Percentiles rank a stretch among this genome's conserved stretches.
Evolutionary conservation across 148 eudicot genomes (phyloP).

Genomic region (Camellia granthamiana): DNA sequence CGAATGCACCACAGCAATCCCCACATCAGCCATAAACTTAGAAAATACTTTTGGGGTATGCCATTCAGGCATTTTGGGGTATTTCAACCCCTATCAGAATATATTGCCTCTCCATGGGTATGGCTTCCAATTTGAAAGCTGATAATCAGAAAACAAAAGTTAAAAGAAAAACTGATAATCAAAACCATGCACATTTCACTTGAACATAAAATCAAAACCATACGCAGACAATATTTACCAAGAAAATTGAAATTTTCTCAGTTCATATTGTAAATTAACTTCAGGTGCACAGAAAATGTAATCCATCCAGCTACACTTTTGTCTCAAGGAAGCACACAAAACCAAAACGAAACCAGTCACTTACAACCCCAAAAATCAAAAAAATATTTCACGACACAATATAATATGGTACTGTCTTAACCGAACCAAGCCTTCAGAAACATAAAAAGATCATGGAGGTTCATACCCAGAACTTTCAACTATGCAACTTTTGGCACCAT

Average conservation of each 20-base stretch:
- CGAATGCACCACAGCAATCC: too few species aligned
- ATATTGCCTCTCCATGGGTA: too few species aligned
- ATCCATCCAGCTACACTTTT: background rate
- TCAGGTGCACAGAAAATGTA: background rate
- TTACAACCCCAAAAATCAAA: background rate
- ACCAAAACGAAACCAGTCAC: background rate
- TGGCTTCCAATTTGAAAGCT: too few species aligned
- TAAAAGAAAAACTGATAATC: too few species aligned
- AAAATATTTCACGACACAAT: background rate
- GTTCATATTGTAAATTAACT: background rate
- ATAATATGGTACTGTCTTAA: background rate
- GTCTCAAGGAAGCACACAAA: background rate
- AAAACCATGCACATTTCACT: too few species aligned
- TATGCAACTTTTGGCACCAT: slow-evolving; percentile 6
- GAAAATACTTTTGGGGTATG: too few species aligned
- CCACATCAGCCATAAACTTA: too few species aligned
- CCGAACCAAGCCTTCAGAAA: background rate
- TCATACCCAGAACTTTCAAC: background rate
- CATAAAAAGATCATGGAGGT: background rate
- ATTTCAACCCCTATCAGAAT: too few species aligned
- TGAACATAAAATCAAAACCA: too few species aligned
- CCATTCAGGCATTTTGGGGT: too few species aligned
- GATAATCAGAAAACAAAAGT: too few species aligned
- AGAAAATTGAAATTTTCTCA: background rate
- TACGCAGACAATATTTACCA: too few species aligned